phyloP scores from a whole-genome alignment of 2,329 filamentous ascomycete species.

The Plectosphaerella sp. region DNA sequence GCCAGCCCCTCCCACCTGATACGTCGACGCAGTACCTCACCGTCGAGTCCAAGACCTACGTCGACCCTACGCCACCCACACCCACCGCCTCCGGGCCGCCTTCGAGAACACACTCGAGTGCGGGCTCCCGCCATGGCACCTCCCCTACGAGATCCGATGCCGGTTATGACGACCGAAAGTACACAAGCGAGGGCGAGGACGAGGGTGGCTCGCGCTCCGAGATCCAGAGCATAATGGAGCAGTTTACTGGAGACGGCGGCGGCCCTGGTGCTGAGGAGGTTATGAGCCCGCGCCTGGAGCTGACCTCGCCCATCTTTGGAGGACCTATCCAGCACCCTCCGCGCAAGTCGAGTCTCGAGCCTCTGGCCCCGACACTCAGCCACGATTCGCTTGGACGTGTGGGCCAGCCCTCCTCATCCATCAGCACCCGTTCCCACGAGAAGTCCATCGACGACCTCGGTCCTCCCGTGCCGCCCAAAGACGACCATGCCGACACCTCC shows the following conservation, averaged over 20 bases:
- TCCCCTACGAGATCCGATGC: slow-evolving; percentile 53
- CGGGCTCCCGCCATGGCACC: slow-evolving; percentile 43
- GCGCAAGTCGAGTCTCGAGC: slow-evolving; percentile 81
- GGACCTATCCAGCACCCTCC: slow-evolving; percentile 68
- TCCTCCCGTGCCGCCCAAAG: slow-evolving; percentile 58
- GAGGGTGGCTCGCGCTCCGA: slow-evolving; percentile 73
- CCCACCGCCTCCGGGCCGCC: slow-evolving; percentile 50
- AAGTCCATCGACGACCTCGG: slow-evolving; percentile 39
- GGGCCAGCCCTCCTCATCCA: slow-evolving; percentile 26
- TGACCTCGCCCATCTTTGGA: slow-evolving; percentile 74
- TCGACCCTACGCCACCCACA: slow-evolving; percentile 56
- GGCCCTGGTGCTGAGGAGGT: slow-evolving; percentile 75
- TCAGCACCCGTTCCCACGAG: slow-evolving; percentile 30
- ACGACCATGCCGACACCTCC: slow-evolving; percentile 43
- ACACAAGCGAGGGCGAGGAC: slow-evolving; percentile 57
- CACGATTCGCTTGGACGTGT: neutral
- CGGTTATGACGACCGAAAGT: slow-evolving; percentile 53
- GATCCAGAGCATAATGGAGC: slow-evolving; percentile 96
- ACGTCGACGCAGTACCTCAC: slow-evolving; percentile 37
- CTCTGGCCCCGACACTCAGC: slow-evolving; percentile 39
- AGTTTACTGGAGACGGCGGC: slow-evolving; percentile 74
- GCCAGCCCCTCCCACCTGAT: slow-evolving; percentile 30
- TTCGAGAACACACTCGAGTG: slow-evolving; percentile 54
- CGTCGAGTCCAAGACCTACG: slow-evolving; percentile 42
- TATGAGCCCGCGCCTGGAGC: slow-evolving; percentile 84